These are phyloP conservation scores for Mycosphaerella arachidis DNA, from an alignment of 2,329 filamentous ascomycete genomes.

Conservation along the genomic window DNA sequence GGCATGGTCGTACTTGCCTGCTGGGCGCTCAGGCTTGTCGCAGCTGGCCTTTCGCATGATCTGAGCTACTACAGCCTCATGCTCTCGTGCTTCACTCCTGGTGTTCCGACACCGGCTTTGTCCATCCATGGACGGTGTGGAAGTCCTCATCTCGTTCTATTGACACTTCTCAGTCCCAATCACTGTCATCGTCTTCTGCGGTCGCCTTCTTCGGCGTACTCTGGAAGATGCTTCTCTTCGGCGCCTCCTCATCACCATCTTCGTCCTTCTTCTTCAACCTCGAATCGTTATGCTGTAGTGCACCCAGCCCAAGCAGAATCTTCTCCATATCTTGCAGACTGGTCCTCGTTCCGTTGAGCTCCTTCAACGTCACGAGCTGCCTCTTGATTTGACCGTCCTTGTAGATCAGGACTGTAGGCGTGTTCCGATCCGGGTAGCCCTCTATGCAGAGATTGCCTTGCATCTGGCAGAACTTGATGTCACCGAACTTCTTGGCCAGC, in stretches of 20 bases:
- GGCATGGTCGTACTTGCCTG: not conserved
- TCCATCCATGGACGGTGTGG: too few relatives aligned
- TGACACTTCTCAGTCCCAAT: slow-evolving; percentile 51
- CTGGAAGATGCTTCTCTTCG: slow-evolving; percentile 19
- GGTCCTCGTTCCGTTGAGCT: slow-evolving; percentile 68
- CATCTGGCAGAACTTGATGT: slow-evolving; percentile 98
- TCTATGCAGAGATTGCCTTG: slow-evolving; percentile 89
- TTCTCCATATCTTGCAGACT: slow-evolving; percentile 68
- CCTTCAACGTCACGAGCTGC: slow-evolving; percentile 84
- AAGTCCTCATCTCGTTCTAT: not conserved
- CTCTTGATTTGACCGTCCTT: slow-evolving; percentile 86
- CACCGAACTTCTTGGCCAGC: slow-evolving; percentile 78
- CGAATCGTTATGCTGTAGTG: slow-evolving; percentile 71
- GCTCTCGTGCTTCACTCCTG: not conserved
- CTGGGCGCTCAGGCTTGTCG: not conserved
- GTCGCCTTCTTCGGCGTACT: slow-evolving; percentile 29
- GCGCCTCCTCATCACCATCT: slow-evolving; percentile 44
- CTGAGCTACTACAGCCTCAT: not conserved
- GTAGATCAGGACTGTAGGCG: slow-evolving; percentile 89
- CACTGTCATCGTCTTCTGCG: slow-evolving; percentile 37
- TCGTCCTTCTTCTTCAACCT: slow-evolving; percentile 62
- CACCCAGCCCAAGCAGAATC: slow-evolving; percentile 75
- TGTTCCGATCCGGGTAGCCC: slow-evolving; percentile 91
- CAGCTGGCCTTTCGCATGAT: not conserved
- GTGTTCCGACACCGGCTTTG: too few relatives aligned